Percentiles rank a stretch among this genome's conserved stretches.
These are phyloP conservation scores for Neoboletus brunneissimus DNA, from an alignment of 768 basidiomycete genomes.

Conservation along the genomic window DNA sequence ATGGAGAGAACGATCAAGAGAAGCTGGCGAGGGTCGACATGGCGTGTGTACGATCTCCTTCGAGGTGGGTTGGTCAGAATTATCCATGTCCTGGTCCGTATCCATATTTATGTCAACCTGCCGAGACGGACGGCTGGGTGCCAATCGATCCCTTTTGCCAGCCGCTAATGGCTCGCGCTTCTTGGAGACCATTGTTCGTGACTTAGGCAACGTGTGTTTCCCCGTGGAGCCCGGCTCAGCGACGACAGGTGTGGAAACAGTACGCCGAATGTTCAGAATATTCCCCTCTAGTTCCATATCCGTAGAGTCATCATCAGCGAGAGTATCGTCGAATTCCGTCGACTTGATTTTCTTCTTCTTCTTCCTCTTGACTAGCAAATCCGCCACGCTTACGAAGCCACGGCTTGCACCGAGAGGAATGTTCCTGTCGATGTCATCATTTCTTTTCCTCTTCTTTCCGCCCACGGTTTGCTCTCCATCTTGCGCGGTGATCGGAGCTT, in stretches of 20 bases:
- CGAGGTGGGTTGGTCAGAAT: constrained; percentile 5
- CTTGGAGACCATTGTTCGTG: constrained; percentile 41
- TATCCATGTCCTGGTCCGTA: constrained; percentile 44
- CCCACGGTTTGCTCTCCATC: constrained; percentile 31
- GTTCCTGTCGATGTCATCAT: constrained; percentile 64
- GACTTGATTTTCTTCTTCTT: constrained; percentile 41
- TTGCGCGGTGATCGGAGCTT: constrained; percentile 21
- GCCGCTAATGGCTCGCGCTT: constrained; percentile 14
- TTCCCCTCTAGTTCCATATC: constrained; percentile 67
- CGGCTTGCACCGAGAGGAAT: constrained; percentile 69
- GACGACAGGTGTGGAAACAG: constrained; percentile 45
- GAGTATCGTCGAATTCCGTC: constrained; percentile 46
- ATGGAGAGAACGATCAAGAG: constrained; percentile 11
- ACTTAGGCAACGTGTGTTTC: constrained; percentile 42
- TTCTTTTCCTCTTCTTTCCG: constrained; percentile 64
- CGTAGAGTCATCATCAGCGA: constrained; percentile 62
- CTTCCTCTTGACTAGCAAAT: constrained; percentile 56
- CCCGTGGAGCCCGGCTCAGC: constrained; percentile 31
- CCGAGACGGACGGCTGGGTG: constrained; percentile 42
- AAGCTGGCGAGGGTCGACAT: constrained; percentile 9
- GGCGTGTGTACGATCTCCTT: constrained; percentile 3
- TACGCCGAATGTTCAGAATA: constrained; percentile 46
- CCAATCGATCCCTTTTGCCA: constrained; percentile 28
- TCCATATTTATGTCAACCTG: constrained; percentile 51
- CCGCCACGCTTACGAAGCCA: constrained; percentile 68